Base-by-base conservation (phyloP, 768 basidiomycete species). In the Naganishia friedmannii region DNA sequence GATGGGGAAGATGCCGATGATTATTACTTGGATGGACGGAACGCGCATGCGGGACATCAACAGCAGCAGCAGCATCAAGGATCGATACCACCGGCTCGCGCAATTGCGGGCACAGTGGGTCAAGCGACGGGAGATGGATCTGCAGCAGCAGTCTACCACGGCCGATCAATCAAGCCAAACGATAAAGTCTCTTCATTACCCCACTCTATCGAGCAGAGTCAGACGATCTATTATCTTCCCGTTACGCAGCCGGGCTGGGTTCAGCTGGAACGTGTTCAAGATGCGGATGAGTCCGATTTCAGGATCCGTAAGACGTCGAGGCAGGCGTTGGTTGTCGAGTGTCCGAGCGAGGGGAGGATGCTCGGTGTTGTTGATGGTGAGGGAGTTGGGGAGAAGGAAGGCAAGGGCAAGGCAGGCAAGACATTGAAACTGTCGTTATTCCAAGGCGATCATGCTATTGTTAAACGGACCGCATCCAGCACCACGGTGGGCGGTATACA, bases 161-260 rank as follows among this genome's bases (percentile, higher is more conserved):
- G 28, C 78, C 76, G 45, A 23, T 80, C 77, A 9, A 73, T 78
- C 65, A 75, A 71, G 56, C 73, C 81, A 1, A 53, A 73, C 66
- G 72, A 77, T 68, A 74, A 78, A 77, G 56, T 78, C 83, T 23
- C 83, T 74, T 51, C 76, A 75, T 81, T 70, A 77, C 86, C 65
- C 80, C 66, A 67, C 28, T 60, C 82, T 53, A 83, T 93, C 39
- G 88, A 92, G 80, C 86, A 86, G 67, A 89, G 91, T 0, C 90
- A 96, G 77, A 85, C 86, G 2, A 82, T 93, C 51, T 83, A 85
- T 12, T 88, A 92, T 76, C 86, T 97, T 68, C 86, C 87, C 42
- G 78, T 94, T 23, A 83, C 85, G 28, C 88, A 86, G 74, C 90
- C 93, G 0, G 92, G 92, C 0, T 85, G 86, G 21, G 78, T 97